These are phyloP conservation scores for Verticillium alfalfae DNA, from an alignment of 2,329 filamentous ascomycete species.

Conservation along the genomic window DNA sequence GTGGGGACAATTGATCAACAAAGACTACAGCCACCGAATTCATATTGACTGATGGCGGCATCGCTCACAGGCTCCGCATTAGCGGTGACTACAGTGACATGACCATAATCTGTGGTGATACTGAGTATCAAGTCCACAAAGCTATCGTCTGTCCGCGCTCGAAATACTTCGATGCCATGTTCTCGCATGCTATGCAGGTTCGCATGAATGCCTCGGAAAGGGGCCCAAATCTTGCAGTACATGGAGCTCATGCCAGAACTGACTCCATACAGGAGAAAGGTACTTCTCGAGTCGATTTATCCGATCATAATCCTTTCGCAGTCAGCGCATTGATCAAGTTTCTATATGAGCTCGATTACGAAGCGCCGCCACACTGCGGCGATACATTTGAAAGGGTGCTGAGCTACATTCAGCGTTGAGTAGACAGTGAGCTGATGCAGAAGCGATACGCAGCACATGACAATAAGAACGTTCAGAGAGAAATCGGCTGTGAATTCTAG, in stretches of 20 bases:
- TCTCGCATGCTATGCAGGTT: not conserved
- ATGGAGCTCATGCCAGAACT: not conserved
- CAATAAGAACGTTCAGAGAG: too few species aligned
- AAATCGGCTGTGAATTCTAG: not conserved
- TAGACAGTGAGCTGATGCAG: not conserved
- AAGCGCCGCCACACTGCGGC: not conserved
- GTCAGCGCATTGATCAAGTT: not conserved
- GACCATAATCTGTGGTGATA: constrained; percentile 7
- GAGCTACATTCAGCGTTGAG: not conserved
- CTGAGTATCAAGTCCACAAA: constrained; percentile 10
- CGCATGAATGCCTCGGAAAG: not conserved
- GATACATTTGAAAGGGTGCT: not conserved
- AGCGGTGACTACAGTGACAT: constrained; percentile 9
- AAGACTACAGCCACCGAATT: not conserved
- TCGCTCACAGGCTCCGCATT: not conserved
- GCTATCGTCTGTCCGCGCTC: constrained; percentile 10
- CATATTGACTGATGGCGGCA: not conserved
- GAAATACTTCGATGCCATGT: not conserved
- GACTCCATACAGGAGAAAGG: not conserved
- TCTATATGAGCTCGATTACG: constrained; percentile 1
- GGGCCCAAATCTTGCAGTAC: not conserved
- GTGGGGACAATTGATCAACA: not conserved
- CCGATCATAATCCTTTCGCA: not conserved
- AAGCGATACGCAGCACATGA: too few species aligned
- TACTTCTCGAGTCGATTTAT: not conserved